Evolutionary conservation across 179 eudicot genomes (phyloP).

Genomic region (Monotropa hypopitys): DNA sequence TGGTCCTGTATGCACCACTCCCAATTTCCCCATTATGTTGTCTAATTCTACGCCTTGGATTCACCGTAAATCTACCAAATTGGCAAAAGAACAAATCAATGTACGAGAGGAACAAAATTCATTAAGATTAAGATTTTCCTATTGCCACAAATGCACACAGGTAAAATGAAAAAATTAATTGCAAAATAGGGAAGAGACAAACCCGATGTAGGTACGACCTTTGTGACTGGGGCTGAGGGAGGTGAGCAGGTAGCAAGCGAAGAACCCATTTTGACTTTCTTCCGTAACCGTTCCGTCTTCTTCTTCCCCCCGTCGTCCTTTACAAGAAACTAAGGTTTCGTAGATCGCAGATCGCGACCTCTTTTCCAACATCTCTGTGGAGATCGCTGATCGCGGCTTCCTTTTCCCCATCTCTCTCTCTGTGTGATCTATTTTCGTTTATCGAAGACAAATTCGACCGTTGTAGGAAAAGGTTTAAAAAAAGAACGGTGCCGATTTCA

Average conservation of each 20-base stretch:
- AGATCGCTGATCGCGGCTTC: background rate
- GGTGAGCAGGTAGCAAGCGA: conserved; percentile 61
- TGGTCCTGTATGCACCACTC: conserved; percentile 61
- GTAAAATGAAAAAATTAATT: background rate
- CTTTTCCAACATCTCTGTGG: conserved; percentile 8
- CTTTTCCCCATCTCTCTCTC: conserved; percentile 8
- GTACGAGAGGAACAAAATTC: background rate
- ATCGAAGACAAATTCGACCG: background rate
- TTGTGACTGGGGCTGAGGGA: conserved; percentile 73
- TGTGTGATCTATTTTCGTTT: background rate
- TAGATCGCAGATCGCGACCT: conserved; percentile 10
- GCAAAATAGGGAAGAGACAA: background rate
- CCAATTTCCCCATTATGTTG: conserved; percentile 81
- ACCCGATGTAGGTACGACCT: conserved; percentile 92
- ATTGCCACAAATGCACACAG: too few relatives aligned
- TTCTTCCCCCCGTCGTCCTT: conserved; percentile 6
- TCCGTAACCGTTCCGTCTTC: conserved; percentile 5
- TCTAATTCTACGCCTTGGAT: conserved; percentile 63
- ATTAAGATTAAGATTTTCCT: background rate
- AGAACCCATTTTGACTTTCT: conserved; percentile 26
- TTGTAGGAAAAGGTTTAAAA: background rate
- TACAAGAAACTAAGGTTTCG: conserved; percentile 12
- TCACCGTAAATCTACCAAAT: conserved; percentile 55
- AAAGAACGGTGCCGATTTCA: background rate
- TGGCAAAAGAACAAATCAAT: background rate